Evolutionary conservation across 768 basidiomycete species (phyloP).

Genomic region (Hygrocybe punicea): DNA sequence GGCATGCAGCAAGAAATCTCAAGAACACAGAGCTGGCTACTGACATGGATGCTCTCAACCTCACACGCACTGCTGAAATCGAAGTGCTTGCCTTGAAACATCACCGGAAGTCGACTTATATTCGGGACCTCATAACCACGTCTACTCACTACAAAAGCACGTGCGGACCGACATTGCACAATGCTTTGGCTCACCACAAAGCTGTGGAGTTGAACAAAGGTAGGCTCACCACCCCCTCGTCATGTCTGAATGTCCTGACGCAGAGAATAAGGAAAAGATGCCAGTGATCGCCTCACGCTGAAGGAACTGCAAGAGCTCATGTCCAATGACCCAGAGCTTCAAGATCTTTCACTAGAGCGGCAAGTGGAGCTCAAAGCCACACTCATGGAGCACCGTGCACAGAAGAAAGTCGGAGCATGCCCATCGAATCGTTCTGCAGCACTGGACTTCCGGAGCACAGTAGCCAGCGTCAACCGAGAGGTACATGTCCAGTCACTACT

Average conservation of each 20-base stretch:
- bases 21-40: not conserved
- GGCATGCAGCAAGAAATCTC: not conserved
- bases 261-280: not conserved
- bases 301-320: not conserved
- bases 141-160: not conserved
- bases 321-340: not conserved
- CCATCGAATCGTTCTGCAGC: not conserved
- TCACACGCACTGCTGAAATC: not conserved
- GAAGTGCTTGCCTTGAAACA: not conserved
- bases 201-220: not conserved
- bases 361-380: not conserved
- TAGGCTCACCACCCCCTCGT: not conserved
- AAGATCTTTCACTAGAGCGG: not conserved
- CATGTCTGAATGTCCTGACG: not conserved
- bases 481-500: not conserved
- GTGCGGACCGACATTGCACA: not conserved
- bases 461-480: not conserved
- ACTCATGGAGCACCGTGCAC: not conserved
- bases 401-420: not conserved
- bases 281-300: not conserved
- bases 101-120: not conserved
- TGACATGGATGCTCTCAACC: not conserved
- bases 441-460: not conserved
- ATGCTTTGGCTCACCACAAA: conserved; percentile 1
- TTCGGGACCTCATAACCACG: not conserved